Evolutionary conservation across 805 yeast genomes (phyloP), one percentile per base, ranked within the genome.

Genomic region (Pichia ethanolica): DNA sequence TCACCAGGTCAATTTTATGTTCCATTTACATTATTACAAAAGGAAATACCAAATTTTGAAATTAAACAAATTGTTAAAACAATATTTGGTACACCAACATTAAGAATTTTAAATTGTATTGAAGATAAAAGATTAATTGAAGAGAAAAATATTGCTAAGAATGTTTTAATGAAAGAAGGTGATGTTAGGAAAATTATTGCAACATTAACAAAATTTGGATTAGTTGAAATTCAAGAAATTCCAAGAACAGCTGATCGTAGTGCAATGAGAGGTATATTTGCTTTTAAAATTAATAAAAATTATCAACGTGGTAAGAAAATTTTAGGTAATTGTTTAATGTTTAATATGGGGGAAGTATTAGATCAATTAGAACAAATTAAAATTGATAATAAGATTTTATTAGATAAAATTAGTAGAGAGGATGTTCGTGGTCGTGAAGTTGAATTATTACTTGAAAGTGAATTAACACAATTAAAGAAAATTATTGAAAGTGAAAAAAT

Each of bases 191-290:
- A 82, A 38, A 81, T 84, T 41, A 69, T 89, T 41, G 78, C 84
- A 42, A 77, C 78, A 35, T 69, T 93, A 47, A 76, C 86, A 30
- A 78, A 76, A 47, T 74, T 80, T 55, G 89, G 90, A 53, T 76
- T 86, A 20, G 70, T 90, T 20, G 96, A 91, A 62, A 75, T 90
- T 36, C 98, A 91, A 67, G 99, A 93, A 68, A 85, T 93, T 32
- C 97, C 98, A 11, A 79, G 91, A 59, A 84, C 96, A 8, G 83
- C 81, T 27, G 98, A 93, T 64, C 76, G 98, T 56, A 90, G 95
- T 3, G 96, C 97, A 0, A 81, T 87, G 39, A 81, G 96, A 56
- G 84, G 97, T 1, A 84, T 86, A 32, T 93, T 80, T 62, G 74
- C 90, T 35, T 93, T 89, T 73, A 77, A 89, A 59, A 51, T 57